These are phyloP conservation scores for Celoporthe dispersa DNA, from an alignment of 2,329 filamentous ascomycete genomes.

Conservation along the genomic window DNA sequence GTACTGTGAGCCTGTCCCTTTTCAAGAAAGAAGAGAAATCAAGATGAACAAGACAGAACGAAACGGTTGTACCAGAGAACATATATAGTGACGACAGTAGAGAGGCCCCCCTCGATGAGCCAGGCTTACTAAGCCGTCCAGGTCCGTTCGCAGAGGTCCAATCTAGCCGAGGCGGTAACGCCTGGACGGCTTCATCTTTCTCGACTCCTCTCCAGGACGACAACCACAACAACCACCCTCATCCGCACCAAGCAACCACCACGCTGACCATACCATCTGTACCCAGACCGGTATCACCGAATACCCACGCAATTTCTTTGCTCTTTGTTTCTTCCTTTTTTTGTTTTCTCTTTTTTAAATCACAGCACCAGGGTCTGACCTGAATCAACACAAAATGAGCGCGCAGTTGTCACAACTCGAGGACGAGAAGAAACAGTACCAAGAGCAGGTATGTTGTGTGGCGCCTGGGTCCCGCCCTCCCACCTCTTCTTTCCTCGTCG, in stretches of 20 bases:
- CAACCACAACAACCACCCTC: not conserved
- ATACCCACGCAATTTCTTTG: not conserved
- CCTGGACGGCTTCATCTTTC: constrained; percentile 5
- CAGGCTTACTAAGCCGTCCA: not conserved
- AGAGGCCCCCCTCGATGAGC: not conserved
- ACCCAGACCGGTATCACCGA: not conserved
- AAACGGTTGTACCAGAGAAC: not conserved
- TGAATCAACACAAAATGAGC: constrained; percentile 40
- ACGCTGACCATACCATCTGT: not conserved
- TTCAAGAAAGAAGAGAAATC: not conserved
- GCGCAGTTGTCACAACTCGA: constrained; percentile 51
- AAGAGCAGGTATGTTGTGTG: constrained; percentile 55
- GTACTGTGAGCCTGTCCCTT: not conserved
- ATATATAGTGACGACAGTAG: not conserved
- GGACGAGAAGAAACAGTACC: constrained; percentile 57
- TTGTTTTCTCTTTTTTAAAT: not conserved
- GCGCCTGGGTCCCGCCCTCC: not conserved
- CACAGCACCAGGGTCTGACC: not conserved
- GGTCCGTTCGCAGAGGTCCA: not conserved
- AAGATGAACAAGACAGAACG: too few relatives aligned
- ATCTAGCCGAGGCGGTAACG: not conserved
- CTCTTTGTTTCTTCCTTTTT: not conserved
- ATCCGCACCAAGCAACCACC: not conserved
- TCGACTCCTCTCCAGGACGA: not conserved
- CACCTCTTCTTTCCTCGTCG: not conserved